Evolutionary conservation across 495 filamentous ascomycete species (phyloP).

Genomic region (Xylaria grammica): DNA sequence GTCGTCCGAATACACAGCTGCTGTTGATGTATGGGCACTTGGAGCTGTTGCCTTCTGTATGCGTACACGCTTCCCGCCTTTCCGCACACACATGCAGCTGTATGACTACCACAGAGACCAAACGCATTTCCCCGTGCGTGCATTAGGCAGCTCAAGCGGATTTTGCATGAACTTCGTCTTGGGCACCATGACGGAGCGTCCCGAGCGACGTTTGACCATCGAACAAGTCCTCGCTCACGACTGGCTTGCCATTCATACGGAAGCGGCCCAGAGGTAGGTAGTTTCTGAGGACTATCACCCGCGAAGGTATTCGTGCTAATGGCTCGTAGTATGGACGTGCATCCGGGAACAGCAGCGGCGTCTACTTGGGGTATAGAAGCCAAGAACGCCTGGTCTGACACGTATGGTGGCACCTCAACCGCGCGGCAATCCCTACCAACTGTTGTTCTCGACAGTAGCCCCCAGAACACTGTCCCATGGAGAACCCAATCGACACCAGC

Average conservation of each 20-base stretch:
- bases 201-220: neutral
- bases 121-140: neutral
- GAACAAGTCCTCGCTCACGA: conserved; percentile 2
- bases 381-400: neutral
- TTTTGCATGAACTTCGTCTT: conserved; percentile 8
- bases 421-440: neutral
- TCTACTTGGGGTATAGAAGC: neutral
- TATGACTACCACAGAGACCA: neutral
- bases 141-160: neutral
- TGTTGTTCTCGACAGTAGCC: neutral
- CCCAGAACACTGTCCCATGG: neutral
- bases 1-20: conserved; percentile 1
- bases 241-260: neutral
- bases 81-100: neutral
- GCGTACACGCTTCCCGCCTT: conserved; percentile 9
- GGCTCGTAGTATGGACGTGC: neutral
- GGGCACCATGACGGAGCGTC: neutral
- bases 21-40: conserved; percentile 24
- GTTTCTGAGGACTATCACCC: neutral
- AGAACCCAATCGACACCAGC: no score
- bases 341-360: neutral
- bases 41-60: conserved; percentile 23
- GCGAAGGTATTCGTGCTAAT: neutral
- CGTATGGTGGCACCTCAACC: neutral
- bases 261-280: neutral